These are phyloP conservation scores for Lasiodiplodia gonubiensis DNA, from an alignment of 2,329 filamentous ascomycete species.

Conservation along the genomic window DNA sequence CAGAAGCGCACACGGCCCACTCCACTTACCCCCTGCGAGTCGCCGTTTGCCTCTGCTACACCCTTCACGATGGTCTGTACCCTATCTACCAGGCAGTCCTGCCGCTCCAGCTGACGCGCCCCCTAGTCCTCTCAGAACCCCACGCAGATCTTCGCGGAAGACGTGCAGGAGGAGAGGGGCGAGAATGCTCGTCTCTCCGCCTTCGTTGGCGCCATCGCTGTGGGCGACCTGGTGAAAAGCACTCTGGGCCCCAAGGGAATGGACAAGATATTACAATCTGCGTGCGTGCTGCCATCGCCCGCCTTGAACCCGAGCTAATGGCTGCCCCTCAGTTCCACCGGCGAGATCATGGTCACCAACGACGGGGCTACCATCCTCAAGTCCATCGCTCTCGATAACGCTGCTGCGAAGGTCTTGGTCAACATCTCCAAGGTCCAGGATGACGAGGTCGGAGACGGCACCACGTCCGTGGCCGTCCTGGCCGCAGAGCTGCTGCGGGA, in stretches of 20 bases:
- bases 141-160: slow-evolving; percentile 97
- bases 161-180: slow-evolving; percentile 96
- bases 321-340: slow-evolving; percentile 72
- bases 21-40: slow-evolving; percentile 21
- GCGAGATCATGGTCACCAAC: slow-evolving; percentile 98
- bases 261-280: slow-evolving; percentile 97
- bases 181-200: slow-evolving; percentile 99
- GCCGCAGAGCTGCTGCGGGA: slow-evolving; percentile 94
- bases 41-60: slow-evolving; percentile 17
- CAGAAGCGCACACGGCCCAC: slow-evolving; percentile 27
- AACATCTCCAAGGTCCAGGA: slow-evolving; percentile 99
- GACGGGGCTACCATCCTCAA: slow-evolving; percentile 98
- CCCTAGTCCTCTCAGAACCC: slow-evolving; percentile 65
- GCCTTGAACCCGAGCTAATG: slow-evolving; percentile 34
- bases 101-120: slow-evolving; percentile 14
- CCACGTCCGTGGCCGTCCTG: slow-evolving; percentile 95
- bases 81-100: neutral
- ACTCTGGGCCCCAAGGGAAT: slow-evolving; percentile 97
- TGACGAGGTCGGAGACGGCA: slow-evolving; percentile 97
- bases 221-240: slow-evolving; percentile 96
- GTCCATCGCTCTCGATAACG: slow-evolving; percentile 97
- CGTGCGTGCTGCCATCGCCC: slow-evolving; percentile 60
- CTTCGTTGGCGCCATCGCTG: slow-evolving; percentile 97
- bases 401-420: slow-evolving; percentile 95
- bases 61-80: slow-evolving; percentile 25